Percentiles rank a stretch among this genome's conserved stretches.
phyloP scores from a whole-genome alignment of 495 filamentous ascomycete genomes.

The Penicillium coprophilum region DNA sequence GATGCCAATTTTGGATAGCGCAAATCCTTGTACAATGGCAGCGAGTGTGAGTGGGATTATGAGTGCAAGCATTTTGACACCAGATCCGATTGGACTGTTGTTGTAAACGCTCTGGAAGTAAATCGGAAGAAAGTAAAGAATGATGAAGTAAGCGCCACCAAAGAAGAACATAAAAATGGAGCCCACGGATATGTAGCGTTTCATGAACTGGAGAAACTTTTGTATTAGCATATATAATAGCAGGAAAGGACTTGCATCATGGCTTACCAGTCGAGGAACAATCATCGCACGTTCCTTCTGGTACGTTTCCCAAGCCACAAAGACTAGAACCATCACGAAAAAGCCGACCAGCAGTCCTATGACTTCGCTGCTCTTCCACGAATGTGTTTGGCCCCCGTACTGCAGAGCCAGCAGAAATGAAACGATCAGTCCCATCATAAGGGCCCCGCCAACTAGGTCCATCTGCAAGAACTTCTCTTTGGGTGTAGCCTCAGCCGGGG shows the following conservation, averaged over 20 bases:
- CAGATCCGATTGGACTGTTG: conserved; percentile 41
- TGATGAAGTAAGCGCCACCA: conserved; percentile 42
- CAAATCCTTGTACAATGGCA: conserved; percentile 40
- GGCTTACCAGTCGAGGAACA: conserved; percentile 37
- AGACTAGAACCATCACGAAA: conserved; percentile 24
- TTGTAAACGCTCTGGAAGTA: too few relatives aligned
- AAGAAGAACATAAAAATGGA: conserved; percentile 41
- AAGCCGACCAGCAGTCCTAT: conserved; percentile 49
- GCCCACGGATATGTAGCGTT: conserved; percentile 42
- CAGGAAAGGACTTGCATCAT: not conserved
- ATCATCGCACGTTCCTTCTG: conserved; percentile 35
- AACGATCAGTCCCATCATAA: conserved; percentile 55
- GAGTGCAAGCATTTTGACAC: conserved; percentile 53
- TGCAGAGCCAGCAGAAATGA: conserved; percentile 63
- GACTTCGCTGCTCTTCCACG: conserved; percentile 50
- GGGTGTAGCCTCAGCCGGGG: conserved; percentile 14
- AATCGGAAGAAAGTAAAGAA: conserved; percentile 59
- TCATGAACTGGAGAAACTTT: conserved; percentile 19
- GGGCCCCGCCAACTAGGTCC: conserved; percentile 48
- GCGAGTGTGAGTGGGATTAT: conserved; percentile 39
- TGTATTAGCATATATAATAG: not conserved
- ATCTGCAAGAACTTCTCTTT: conserved; percentile 35
- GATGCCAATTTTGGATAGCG: conserved; percentile 24
- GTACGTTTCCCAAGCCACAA: conserved; percentile 32
- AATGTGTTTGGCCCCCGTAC: conserved; percentile 57